These are phyloP conservation scores for Willaertia magna DNA, from an alignment of 208 protist genomes.

Conservation along the genomic window DNA sequence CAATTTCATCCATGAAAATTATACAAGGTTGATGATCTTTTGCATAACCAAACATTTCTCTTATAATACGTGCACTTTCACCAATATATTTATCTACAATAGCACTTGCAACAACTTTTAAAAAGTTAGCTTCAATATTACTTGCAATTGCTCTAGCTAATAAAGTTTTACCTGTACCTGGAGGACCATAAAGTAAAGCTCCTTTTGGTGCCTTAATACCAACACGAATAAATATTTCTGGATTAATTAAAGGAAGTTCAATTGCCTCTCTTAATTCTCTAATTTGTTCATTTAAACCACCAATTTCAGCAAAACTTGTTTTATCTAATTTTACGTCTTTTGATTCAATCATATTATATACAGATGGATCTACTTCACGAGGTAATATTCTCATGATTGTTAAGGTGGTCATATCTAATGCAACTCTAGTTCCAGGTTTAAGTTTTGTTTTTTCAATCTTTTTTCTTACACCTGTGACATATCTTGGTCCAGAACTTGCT, in stretches of 20 bases:
- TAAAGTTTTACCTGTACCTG: slow-evolving; percentile 38
- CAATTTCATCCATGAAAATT: slow-evolving; percentile 99
- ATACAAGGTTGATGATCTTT: slow-evolving; percentile 97
- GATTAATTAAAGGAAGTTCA: slow-evolving; percentile 96
- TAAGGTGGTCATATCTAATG: slow-evolving; percentile 97
- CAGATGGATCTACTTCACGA: slow-evolving; percentile 93
- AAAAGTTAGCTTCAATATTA: slow-evolving; percentile 94
- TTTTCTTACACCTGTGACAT: slow-evolving; percentile 92
- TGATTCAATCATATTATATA: slow-evolving; percentile 97
- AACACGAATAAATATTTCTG: slow-evolving; percentile 95
- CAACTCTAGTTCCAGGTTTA: slow-evolving; percentile 85
- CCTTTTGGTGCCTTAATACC: slow-evolving; percentile 98
- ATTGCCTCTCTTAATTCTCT: slow-evolving; percentile 97
- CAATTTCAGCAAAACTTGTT: slow-evolving; percentile 81
- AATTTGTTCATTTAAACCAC: slow-evolving; percentile 94
- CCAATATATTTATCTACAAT: slow-evolving; percentile 99
- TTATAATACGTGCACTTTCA: slow-evolving; percentile 92
- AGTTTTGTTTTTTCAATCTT: slow-evolving; percentile 83
- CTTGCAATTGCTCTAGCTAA: slow-evolving; percentile 89
- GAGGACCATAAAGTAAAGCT: slow-evolving; percentile 96
- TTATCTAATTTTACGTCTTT: slow-evolving; percentile 48
- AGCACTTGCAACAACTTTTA: slow-evolving; percentile 94
- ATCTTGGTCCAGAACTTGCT: slow-evolving; percentile 91
- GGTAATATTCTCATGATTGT: slow-evolving; percentile 98
- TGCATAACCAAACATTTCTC: slow-evolving; percentile 97